These are phyloP conservation scores for Dictyostelium brefeldianum DNA, from an alignment of 78 protist species.

Conservation along the genomic window DNA sequence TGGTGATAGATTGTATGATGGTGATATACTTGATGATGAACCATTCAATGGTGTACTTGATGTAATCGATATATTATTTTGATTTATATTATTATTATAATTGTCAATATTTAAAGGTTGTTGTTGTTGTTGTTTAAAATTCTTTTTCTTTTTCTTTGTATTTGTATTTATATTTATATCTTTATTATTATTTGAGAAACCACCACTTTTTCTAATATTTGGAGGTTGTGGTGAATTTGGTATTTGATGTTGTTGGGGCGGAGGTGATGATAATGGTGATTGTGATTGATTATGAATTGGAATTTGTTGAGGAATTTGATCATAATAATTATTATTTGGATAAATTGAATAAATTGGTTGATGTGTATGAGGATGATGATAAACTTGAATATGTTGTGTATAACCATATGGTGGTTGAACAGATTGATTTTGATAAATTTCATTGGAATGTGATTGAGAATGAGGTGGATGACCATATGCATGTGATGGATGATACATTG, in stretches of 20 bases:
- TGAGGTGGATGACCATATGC: too few relatives aligned
- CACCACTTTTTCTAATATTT: neutral
- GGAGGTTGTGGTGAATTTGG: neutral
- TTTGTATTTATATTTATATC: neutral
- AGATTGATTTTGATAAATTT: neutral
- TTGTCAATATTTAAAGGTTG: neutral
- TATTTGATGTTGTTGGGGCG: neutral
- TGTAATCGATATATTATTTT: neutral
- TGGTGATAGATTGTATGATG: neutral
- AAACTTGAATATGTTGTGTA: neutral
- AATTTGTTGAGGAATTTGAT: neutral
- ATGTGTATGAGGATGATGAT: neutral
- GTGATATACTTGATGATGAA: neutral
- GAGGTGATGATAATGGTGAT: neutral
- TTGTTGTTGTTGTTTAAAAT: neutral
- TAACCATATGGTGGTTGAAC: neutral
- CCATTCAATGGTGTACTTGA: neutral
- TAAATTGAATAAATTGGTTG: slow-evolving; percentile 1
- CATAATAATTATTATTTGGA: neutral
- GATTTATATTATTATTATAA: neutral
- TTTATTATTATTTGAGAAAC: neutral
- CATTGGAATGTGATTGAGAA: too few relatives aligned
- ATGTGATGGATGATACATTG: neutral
- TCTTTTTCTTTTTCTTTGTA: neutral
- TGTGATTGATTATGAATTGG: neutral